Conservation (phyloP, 1,284 basidiomycete genomes). For the Puccinia brachypodii region DNA sequence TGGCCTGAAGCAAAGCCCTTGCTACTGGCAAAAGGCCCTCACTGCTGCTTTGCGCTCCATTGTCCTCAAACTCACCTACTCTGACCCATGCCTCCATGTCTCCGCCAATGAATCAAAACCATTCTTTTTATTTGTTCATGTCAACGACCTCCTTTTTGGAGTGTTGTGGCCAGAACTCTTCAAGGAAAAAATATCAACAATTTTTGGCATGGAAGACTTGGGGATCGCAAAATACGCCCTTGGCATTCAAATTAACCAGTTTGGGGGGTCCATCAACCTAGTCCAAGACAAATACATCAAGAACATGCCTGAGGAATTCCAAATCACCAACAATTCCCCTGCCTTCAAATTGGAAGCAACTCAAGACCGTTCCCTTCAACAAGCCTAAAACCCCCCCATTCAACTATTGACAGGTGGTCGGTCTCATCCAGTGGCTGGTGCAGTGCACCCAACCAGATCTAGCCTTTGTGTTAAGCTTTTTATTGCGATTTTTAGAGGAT, state of each 20-base stretch:
- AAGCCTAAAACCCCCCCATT: background rate
- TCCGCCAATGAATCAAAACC: background rate
- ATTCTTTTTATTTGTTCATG: background rate
- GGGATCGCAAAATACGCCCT: background rate
- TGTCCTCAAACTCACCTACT: background rate
- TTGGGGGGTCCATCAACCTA: background rate
- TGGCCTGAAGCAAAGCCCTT: conserved; percentile 6
- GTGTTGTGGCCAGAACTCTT: background rate
- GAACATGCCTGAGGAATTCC: background rate
- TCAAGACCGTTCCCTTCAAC: background rate
- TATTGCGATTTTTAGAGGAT: background rate
- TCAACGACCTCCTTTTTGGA: background rate
- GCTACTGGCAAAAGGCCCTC: background rate
- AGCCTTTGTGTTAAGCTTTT: background rate
- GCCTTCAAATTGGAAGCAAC: background rate
- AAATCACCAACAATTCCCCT: background rate
- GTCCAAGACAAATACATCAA: background rate
- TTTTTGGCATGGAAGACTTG: conserved; percentile 12
- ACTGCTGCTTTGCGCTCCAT: background rate
- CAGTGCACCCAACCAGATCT: conserved; percentile 31
- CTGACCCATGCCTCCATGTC: background rate
- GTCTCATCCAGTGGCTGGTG: conserved; percentile 15
- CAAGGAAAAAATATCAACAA: background rate
- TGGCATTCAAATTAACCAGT: background rate
- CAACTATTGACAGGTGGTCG: conserved; percentile 1